Base-by-base conservation (phyloP, 73 alveolate genomes). In the Tetrahymena borealis region DNA sequence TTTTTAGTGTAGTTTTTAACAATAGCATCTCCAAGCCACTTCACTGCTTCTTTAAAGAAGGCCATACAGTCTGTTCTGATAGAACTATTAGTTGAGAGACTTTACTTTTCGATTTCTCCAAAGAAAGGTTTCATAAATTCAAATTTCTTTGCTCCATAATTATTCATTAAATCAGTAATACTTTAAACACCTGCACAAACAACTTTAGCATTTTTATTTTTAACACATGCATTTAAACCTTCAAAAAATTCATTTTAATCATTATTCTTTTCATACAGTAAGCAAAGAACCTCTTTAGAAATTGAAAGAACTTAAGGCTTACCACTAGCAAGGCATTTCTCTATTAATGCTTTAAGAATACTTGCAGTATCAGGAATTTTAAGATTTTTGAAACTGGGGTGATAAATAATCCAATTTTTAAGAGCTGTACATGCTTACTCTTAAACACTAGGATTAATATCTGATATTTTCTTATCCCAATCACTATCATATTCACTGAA, bases 1-100 rank as follows among this genome's bases (percentile, higher is more conserved):
- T 94, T 93, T 38, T 96, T 92, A 39, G 90, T 91, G 16, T 92
- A 91, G 31, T 91, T 92, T 36, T 97, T 95, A 15, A 92, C 78
- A 4, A 96, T 42, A 10, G 94, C 96, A 15, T 97, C 99, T 0
- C 99, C 97, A 31, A 97, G 60, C 97, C 97, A 96, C 96, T 90
- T 96, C 90, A 90, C 91, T 32, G 96, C 94, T 79, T 97, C 99
- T 40, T 97, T 96, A 92, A 93, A 97, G 92, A 97, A 96, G 36
- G 35, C 92, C 93, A 96, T 43, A 40, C 98, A 97, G 78, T 95
- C 99, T 6, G 93, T 32, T 91, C 97, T 94, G 11, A 93, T 94
- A 11, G 93, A 95, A 18, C 97, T 91, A 41, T 93, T 91, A 4
- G 97, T 91, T 13, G 97, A 94, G 77, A 91, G 94, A 6, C 97